Base-by-base conservation (phyloP, 108 stramenopile species). In the Thalassiosira profunda region DNA sequence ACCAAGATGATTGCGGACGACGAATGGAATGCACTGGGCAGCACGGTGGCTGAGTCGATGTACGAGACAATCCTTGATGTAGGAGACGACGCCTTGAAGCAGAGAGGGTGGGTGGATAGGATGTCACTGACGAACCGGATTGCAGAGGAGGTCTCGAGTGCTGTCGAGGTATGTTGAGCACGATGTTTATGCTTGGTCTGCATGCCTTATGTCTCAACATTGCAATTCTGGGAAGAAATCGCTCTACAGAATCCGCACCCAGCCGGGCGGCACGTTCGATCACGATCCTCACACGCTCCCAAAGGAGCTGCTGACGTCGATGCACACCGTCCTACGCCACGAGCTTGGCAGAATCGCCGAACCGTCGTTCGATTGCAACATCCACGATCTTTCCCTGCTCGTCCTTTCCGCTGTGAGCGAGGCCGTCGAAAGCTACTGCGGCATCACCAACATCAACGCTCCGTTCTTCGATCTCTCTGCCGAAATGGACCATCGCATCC, bases 11-110 rank as follows among this genome's bases (percentile, higher is more conserved):
- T 74, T 40, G 58, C 46, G 8, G 52, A 66, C 25, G 73, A 74
- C 46, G 73, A 74, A 34, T 74, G 73, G 73, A 60, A 41, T 40
- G 73, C 64, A 12, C 23, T 74, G 11, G 73, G 73, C 12, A 63
- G 65, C 25, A 58, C 64, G 4, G 61, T 74, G 26, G 73, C 73
- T 30, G 64, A 74, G 25, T 21, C 47, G 0, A 57, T 74, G 55
- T 46, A 63, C 17, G 73, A 74, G 38, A 74, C 47, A 34, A 56
- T 74, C 34, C 29, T 74, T 12, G 73, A 74, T 42, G 63, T 74
- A n/a, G 43, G 73, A 28, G 58, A 45, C 12, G 58, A 60, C 5
- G 64, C 64, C 7, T 38, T 74, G 18, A 58, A 44, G 14, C 30
- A 48, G 29, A 49, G 58, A 37, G 73, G 73, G 0, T 64, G 58